Base-by-base conservation (phyloP, 1,139 yeast species). In the Debaryomyces coudertii region DNA sequence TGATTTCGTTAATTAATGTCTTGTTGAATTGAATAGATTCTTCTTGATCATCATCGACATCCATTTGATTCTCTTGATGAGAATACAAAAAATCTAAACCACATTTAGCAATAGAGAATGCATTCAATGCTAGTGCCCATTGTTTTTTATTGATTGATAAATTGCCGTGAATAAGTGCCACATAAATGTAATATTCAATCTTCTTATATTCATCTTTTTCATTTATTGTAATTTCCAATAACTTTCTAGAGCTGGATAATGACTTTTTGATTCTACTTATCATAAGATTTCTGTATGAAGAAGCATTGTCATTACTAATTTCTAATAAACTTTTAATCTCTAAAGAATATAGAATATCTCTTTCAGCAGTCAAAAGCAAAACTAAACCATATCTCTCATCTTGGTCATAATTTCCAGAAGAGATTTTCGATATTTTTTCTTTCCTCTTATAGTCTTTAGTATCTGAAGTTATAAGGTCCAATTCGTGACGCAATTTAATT, bases 231-330 rank as follows among this genome's bases (percentile, higher is more conserved):
- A 82, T 58, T 1, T 63, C 62, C 27, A 80, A 62, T 34, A 89
- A 63, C 31, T 71, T 71, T 36, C 69, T 63, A 27, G 78, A 69
- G 45, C 74, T 72, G 43, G 65, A 62, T 28, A 76, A 65, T 0
- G 93, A 83, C 61, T 80, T 85, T 60, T 85, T 87, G 53, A 87
- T 76, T 64, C 88, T 87, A 31, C 92, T 80, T 11, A 76, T 61
- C 59, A 87, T 71, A 49, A 87, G 78, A 48, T 75, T 78, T 61
- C 73, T 79, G 43, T 77, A 65, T 28, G 73, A 71, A 5, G 79
- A 66, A 0, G 78, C 66, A 22, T 55, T 60, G 36, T 69, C 75
- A 45, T 62, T 70, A 48, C 79, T 79, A 45, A 83, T 76, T 53
- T 84, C 90, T 54, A 83, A 64, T 45, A 76, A 65, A 18, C 77